Evolutionary conservation across 495 filamentous ascomycete genomes (phyloP), one percentile per base, ranked within the genome.

Genomic region (Tuber microsphaerosporum): DNA sequence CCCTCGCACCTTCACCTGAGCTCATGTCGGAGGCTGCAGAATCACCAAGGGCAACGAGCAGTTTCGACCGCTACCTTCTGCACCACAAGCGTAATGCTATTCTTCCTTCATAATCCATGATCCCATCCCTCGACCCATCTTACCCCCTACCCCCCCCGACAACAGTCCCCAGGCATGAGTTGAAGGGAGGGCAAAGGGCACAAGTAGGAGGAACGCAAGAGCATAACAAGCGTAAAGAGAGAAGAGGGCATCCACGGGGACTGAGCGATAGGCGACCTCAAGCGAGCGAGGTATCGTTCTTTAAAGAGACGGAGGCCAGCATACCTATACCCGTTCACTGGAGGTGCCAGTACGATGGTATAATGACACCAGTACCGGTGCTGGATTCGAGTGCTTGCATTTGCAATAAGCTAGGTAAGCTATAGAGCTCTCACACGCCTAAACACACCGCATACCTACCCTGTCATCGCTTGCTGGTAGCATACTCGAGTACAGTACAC

Each of bases 1-100:
- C 56, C 56, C n/a, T 61, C 56, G 56, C 48, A 56, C 48, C 48
- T 56, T 56, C 48, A 56, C 48, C 56, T 61, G 56, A 61, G n/a
- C 14, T 61, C 56, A 31, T 31, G 56, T 61, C 56, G 56, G 56
- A 31, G 48, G 48, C 48, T 61, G 56, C 56, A 61, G 56, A 61
- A 61, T 61, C 56, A 61, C 56, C 56, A 61, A 61, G 56, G 56
- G 56, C 56, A 61, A 61, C 56, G 56, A n/a, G 56, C 56, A 61
- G n/a, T 31, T 61, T 61, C 31, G 56, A 61, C 31, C 31, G 56
- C n/a, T 61, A n/a, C 56, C 56, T 31, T 16, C 56, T 61, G 56
- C 56, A 61, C n/a, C 5, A 10, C 56, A n/a, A n/a, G 56, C 56
- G 56, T 61, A 31, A 31, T 61, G 56, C n/a, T 61, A 31, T 61